A percentile compares a stretch with the other conserved stretches of the same genome.
Evolutionary conservation across 1,284 basidiomycete species (phyloP).

Genomic region (Rhodotorula sp.): DNA sequence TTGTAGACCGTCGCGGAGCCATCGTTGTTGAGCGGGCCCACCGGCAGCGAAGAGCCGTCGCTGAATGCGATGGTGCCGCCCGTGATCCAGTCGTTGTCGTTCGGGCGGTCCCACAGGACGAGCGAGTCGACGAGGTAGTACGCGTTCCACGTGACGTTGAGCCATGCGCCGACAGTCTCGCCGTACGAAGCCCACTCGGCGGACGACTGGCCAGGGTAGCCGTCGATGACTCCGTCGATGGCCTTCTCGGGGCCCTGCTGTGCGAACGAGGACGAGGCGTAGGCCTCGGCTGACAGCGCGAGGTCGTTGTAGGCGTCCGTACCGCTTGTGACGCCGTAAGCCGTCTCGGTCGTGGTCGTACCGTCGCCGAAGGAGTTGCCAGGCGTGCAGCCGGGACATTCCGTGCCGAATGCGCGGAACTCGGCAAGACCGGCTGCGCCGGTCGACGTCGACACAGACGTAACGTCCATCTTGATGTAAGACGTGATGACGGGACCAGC

Average conservation of each 20-base stretch:
- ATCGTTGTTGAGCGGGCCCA: conserved; percentile 33
- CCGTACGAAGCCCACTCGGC: conserved; percentile 29
- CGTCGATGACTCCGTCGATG: conserved; percentile 26
- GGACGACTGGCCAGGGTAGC: conserved; percentile 18
- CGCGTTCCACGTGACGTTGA: conserved; percentile 24
- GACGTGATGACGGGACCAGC: conserved; percentile 14
- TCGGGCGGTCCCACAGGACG: conserved; percentile 34
- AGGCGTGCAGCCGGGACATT: conserved; percentile 14
- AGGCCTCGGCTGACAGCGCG: conserved; percentile 15
- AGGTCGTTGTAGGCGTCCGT: conserved; percentile 14
- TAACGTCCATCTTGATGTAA: conserved; percentile 32
- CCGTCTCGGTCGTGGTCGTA: conserved; percentile 17
- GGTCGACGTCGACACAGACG: conserved; percentile 28
- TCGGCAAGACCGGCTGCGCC: conserved; percentile 38
- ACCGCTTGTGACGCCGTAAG: conserved; percentile 1
- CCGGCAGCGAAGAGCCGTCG: conserved; percentile 26
- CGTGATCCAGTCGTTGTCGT: conserved; percentile 37
- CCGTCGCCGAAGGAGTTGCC: conserved; percentile 8
- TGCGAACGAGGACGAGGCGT: conserved; percentile 19
- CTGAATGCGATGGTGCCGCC: conserved; percentile 27
- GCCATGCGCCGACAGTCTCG: conserved; percentile 11
- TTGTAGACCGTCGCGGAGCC: conserved; percentile 35
- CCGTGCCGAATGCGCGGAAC: conserved; percentile 32
- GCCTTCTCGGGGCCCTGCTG: conserved; percentile 23
- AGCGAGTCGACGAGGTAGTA: conserved; percentile 26